phyloP scores from a whole-genome alignment of 2,329 filamentous ascomycete genomes.

The Aspergillus aculeatinus region DNA sequence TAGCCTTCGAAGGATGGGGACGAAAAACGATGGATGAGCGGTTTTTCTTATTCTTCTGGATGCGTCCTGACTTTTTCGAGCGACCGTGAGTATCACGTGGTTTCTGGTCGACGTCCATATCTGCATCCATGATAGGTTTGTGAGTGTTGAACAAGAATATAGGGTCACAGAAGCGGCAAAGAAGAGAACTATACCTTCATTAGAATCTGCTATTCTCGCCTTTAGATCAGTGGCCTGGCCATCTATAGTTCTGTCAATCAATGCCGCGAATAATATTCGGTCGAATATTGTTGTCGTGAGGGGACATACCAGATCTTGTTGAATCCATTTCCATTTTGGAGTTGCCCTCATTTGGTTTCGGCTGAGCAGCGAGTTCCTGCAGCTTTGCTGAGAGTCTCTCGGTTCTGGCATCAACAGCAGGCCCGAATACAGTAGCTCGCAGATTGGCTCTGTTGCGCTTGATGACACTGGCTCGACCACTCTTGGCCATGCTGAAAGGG shows the following conservation, averaged over 20 bases:
- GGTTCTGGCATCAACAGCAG: constrained; percentile 73
- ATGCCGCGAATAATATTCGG: neutral
- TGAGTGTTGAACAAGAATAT: neutral
- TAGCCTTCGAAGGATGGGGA: constrained; percentile 31
- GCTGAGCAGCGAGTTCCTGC: constrained; percentile 73
- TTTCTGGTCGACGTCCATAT: constrained; percentile 43
- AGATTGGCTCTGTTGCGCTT: constrained; percentile 83
- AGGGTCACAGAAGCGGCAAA: neutral
- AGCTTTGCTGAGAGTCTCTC: constrained; percentile 84
- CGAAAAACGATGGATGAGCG: constrained; percentile 43
- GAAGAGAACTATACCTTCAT: constrained; percentile 23
- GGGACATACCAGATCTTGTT: constrained; percentile 27
- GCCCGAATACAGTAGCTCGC: constrained; percentile 79
- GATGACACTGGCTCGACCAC: constrained; percentile 71
- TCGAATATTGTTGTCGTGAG: neutral
- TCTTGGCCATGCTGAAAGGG: constrained; percentile 72
- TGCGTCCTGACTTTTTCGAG: constrained; percentile 33
- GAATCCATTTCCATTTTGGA: constrained; percentile 27
- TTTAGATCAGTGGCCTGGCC: constrained; percentile 16
- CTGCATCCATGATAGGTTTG: constrained; percentile 22
- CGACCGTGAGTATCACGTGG: constrained; percentile 22
- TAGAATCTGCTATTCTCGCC: constrained; percentile 15
- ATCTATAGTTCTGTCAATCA: constrained; percentile 17
- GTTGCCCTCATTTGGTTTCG: constrained; percentile 61
- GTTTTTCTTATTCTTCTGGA: constrained; percentile 41